Conservation (phyloP, 495 filamentous ascomycete species). For the Podospora conica region DNA sequence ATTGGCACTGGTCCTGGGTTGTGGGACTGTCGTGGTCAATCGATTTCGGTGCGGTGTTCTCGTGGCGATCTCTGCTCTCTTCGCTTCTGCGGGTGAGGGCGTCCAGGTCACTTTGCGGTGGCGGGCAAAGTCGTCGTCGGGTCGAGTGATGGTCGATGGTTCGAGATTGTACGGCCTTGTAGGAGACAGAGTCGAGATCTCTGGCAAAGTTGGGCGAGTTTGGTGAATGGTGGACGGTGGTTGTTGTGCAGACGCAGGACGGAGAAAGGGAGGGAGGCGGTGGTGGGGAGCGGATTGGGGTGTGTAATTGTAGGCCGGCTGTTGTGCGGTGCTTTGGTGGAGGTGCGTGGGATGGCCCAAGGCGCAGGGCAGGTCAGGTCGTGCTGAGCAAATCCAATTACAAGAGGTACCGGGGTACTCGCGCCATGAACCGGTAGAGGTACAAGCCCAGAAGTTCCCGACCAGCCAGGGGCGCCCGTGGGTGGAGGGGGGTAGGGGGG, state of each 20-base stretch:
- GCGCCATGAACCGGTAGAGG: constrained; percentile 23
- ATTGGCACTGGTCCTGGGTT: neutral
- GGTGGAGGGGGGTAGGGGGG: constrained; percentile 15
- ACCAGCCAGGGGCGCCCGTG: constrained; percentile 18
- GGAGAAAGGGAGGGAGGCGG: constrained; percentile 18
- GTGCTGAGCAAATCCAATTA: constrained; percentile 24
- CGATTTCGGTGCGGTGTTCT: neutral
- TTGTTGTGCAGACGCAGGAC: constrained; percentile 16
- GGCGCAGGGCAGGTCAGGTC: constrained; percentile 7
- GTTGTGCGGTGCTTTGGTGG: constrained; percentile 12
- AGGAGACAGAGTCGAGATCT: neutral
- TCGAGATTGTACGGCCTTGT: neutral
- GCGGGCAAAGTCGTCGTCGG: neutral
- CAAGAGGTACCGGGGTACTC: constrained; percentile 20
- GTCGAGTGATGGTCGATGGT: neutral
- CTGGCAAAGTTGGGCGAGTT: constrained; percentile 3
- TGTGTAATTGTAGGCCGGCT: constrained; percentile 30
- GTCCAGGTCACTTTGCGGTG: neutral
- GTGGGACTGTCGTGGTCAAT: neutral
- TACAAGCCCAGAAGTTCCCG: constrained; percentile 25
- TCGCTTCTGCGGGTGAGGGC: neutral
- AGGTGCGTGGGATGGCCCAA: constrained; percentile 22
- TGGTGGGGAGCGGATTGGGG: constrained; percentile 32
- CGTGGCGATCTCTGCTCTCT: neutral
- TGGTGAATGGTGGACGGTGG: constrained; percentile 8